These are phyloP conservation scores for Eucalyptus curtisii DNA, from an alignment of 345 rosid genomes.

Conservation along the genomic window DNA sequence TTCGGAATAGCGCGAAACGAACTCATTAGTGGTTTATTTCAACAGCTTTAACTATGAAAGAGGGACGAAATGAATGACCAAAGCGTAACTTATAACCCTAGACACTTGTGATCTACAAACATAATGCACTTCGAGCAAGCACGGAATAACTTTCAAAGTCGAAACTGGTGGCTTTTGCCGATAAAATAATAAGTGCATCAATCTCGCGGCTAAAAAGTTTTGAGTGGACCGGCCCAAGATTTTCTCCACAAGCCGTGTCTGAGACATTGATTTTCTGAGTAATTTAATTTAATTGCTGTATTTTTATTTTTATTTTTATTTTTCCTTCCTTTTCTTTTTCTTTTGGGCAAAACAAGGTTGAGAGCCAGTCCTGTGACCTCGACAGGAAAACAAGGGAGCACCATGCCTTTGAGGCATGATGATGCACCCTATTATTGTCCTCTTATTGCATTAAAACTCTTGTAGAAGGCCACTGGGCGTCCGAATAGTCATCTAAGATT, in stretches of 20 bases:
- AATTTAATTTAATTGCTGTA: not conserved
- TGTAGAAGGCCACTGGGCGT: not conserved
- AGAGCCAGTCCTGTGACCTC: not conserved
- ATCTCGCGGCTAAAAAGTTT: not conserved
- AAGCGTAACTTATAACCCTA: not conserved
- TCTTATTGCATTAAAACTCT: not conserved
- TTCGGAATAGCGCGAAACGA: not conserved
- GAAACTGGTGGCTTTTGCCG: not conserved
- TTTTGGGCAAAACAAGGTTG: not conserved
- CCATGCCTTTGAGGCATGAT: not conserved
- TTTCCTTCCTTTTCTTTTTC: not conserved
- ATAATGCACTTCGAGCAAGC: not conserved
- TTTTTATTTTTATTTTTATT: not conserved
- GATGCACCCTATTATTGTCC: not conserved
- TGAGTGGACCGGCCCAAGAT: not conserved
- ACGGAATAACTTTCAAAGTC: not conserved
- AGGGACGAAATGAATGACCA: not conserved
- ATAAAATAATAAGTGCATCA: not conserved
- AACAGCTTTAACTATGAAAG: not conserved
- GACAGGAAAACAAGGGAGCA: not conserved
- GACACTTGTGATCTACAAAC: not conserved
- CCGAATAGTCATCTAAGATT: not conserved
- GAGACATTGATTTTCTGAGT: not conserved
- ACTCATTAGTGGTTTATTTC: not conserved
- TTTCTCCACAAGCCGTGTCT: not conserved